Conservation (phyloP, 306 rosid genomes). For the Prunus mira region DNA sequence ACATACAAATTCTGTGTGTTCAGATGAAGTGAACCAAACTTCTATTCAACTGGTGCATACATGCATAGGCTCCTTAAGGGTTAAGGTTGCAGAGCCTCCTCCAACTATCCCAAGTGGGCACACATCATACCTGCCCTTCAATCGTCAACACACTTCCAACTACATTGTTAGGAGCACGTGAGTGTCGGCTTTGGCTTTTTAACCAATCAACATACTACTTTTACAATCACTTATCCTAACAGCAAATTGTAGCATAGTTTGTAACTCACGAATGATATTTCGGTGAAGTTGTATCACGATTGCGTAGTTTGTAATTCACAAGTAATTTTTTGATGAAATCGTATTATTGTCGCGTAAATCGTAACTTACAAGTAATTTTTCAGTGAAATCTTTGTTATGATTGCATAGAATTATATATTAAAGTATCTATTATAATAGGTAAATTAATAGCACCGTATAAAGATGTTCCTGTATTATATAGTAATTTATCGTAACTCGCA, state of each 20-base stretch:
- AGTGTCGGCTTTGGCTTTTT: background rate
- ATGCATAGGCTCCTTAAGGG: background rate
- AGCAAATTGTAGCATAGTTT: fast-evolving
- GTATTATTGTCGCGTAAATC: fast-evolving
- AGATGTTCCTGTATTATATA: background rate
- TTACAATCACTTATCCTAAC: too few relatives aligned
- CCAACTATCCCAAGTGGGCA: background rate
- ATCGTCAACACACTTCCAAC: background rate
- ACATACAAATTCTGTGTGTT: background rate
- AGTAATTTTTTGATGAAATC: too few relatives aligned
- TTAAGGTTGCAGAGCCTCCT: background rate
- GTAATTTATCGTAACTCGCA: background rate
- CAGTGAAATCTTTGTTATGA: too few relatives aligned
- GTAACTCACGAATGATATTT: too few relatives aligned
- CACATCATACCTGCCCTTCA: background rate
- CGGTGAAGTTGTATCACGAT: fast-evolving
- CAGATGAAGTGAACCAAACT: background rate
- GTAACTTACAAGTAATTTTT: too few relatives aligned
- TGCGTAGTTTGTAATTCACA: too few relatives aligned
- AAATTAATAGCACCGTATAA: background rate
- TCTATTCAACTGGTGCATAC: background rate
- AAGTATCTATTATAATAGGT: background rate
- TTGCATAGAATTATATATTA: too few relatives aligned
- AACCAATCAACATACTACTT: background rate
- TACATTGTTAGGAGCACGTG: slow-evolving; percentile 15